A percentile compares a stretch with the other conserved stretches of the same genome.
Evolutionary conservation across 2,329 filamentous ascomycete species (phyloP).

Genomic region (Byssochlamys sp.): DNA sequence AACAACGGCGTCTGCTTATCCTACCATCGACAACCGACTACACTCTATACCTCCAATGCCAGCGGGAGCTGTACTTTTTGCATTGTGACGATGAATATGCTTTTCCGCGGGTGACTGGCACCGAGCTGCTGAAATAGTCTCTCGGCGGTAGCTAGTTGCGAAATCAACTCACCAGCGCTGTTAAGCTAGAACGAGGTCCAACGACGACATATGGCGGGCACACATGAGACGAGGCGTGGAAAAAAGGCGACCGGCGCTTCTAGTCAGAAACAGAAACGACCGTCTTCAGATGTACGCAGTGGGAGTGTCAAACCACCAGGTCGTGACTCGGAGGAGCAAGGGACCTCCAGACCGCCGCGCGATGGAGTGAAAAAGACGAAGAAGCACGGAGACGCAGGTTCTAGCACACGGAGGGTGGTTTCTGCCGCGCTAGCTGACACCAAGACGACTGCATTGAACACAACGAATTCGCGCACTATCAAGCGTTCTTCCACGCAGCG

Average conservation of each 20-base stretch:
- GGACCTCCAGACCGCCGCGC: background rate
- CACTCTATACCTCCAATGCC: background rate
- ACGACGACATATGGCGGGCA: background rate
- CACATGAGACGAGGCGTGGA: background rate
- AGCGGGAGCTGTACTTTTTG: background rate
- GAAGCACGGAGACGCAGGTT: background rate
- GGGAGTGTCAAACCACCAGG: background rate
- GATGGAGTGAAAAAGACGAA: background rate
- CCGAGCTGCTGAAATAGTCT: background rate
- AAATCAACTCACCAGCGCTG: background rate
- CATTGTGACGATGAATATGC: background rate
- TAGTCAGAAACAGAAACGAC: background rate
- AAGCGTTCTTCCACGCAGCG: background rate
- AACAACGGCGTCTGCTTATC: background rate
- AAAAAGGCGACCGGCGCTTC: background rate
- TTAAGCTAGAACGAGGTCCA: background rate
- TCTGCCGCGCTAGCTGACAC: background rate
- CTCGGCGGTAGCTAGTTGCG: background rate
- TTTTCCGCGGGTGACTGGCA: background rate
- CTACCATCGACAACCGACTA: background rate
- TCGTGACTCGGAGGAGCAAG: background rate
- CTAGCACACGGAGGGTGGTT: background rate
- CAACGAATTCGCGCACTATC: background rate
- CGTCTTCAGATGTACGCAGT: background rate
- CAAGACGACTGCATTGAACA: background rate